These are phyloP conservation scores for Cercospora nicotianae DNA, from an alignment of 2,329 filamentous ascomycete species.

Conservation along the genomic window DNA sequence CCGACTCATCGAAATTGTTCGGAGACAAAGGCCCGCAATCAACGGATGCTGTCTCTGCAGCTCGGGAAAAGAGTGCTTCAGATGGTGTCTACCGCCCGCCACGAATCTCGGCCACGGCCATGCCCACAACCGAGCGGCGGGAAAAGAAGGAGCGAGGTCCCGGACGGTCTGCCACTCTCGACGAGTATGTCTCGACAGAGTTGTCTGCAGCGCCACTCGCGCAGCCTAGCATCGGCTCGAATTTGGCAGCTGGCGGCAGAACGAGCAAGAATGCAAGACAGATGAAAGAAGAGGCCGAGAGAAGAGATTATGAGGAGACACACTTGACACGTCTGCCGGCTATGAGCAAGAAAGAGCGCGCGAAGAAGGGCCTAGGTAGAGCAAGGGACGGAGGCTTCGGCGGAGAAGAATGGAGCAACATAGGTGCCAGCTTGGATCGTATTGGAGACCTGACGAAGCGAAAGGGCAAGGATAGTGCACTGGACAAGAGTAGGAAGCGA, in stretches of 20 bases:
- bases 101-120: constrained; percentile 79
- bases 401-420: constrained; percentile 87
- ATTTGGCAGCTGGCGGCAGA: constrained; percentile 73
- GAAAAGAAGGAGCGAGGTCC: constrained; percentile 63
- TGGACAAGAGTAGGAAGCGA: constrained; percentile 87
- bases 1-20: constrained; percentile 51
- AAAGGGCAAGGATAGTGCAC: constrained; percentile 59
- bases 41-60: constrained; percentile 30
- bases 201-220: constrained; percentile 78
- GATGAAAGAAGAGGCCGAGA: constrained; percentile 73
- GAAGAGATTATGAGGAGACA: constrained; percentile 82
- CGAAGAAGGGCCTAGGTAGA: constrained; percentile 58
- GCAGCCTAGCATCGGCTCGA: constrained; percentile 88
- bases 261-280: constrained; percentile 75
- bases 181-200: constrained; percentile 87
- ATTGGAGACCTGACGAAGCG: constrained; percentile 79
- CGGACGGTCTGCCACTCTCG: constrained; percentile 77
- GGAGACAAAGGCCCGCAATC: constrained; percentile 44
- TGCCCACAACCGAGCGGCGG: constrained; percentile 58
- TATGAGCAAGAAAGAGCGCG: constrained; percentile 79
- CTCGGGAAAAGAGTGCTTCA: constrained; percentile 38
- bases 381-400: constrained; percentile 65
- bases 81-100: constrained; percentile 86
- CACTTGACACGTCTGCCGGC: constrained; percentile 87
- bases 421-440: constrained; percentile 82